These are phyloP conservation scores for Leccinum variicolor DNA, from an alignment of 768 basidiomycete genomes.

Conservation along the genomic window DNA sequence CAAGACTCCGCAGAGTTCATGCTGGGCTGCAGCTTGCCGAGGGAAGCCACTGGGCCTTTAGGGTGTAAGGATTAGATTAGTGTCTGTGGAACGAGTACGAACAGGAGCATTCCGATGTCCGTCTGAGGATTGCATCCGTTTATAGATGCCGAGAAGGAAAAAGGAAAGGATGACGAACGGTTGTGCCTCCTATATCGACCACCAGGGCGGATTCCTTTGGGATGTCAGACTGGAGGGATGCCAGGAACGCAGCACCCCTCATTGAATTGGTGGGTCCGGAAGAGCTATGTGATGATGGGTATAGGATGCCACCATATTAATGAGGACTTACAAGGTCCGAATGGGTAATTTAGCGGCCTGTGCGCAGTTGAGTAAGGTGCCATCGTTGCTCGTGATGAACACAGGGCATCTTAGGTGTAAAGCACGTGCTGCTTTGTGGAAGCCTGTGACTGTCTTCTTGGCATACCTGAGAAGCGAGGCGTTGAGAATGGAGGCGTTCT, in stretches of 20 bases:
- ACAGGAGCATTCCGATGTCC: constrained; percentile 58
- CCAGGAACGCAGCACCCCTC: constrained; percentile 62
- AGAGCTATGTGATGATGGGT: constrained; percentile 27
- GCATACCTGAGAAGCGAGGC: constrained; percentile 62
- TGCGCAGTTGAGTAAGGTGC: constrained; percentile 47
- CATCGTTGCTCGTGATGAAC: constrained; percentile 61
- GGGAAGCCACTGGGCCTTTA: constrained; percentile 53
- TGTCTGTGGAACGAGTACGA: constrained; percentile 11
- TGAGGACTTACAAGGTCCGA: constrained; percentile 47
- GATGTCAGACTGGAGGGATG: constrained; percentile 37
- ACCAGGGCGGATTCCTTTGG: constrained; percentile 45
- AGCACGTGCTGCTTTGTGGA: constrained; percentile 46
- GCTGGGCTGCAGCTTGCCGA: constrained; percentile 58
- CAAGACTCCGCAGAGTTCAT: constrained; percentile 57
- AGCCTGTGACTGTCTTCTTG: constrained; percentile 50
- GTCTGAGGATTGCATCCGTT: constrained; percentile 30
- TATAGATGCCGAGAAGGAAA: constrained; percentile 6
- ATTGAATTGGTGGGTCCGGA: constrained; percentile 68
- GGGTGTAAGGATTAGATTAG: constrained; percentile 10
- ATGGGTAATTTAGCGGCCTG: constrained; percentile 57
- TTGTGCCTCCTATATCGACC: constrained; percentile 64
- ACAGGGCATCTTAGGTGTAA: constrained; percentile 48
- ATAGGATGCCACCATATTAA: neutral
- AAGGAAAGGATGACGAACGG: constrained; percentile 28
- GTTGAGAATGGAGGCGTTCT: constrained; percentile 68